Conservation (phyloP, 768 basidiomycete genomes). For the Termitomyces sp. region DNA sequence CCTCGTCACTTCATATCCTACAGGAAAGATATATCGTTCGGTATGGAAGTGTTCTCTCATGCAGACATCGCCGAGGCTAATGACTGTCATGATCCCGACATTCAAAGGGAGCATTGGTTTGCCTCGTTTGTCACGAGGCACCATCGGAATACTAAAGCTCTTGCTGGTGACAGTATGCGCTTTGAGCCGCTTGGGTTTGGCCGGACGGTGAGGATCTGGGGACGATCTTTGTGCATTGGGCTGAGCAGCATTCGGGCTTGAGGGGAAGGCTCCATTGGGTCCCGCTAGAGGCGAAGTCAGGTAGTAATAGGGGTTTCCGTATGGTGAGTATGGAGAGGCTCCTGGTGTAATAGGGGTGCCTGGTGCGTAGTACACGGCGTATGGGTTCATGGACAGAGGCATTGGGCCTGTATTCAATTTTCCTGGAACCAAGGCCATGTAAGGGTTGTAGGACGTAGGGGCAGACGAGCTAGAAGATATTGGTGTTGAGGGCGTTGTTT, state of each 20-base stretch:
- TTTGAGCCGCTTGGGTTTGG: constrained; percentile 76
- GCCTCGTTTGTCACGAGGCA: constrained; percentile 69
- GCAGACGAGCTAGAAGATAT: constrained; percentile 12
- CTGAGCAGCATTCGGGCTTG: constrained; percentile 23
- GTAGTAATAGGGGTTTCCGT: constrained; percentile 41
- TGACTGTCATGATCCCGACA: constrained; percentile 85
- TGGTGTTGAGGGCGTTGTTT: neutral
- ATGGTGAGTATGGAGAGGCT: constrained; percentile 30
- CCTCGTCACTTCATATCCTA: constrained; percentile 83
- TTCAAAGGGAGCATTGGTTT: constrained; percentile 74
- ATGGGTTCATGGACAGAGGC: constrained; percentile 32
- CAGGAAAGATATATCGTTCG: constrained; percentile 85
- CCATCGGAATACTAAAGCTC: constrained; percentile 63
- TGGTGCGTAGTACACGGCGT: constrained; percentile 39
- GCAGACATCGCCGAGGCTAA: constrained; percentile 70
- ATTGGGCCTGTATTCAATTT: constrained; percentile 17
- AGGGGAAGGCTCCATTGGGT: constrained; percentile 33
- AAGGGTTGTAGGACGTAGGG: constrained; percentile 21
- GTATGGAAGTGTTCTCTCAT: constrained; percentile 85
- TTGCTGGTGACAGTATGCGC: constrained; percentile 79
- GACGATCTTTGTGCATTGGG: constrained; percentile 22
- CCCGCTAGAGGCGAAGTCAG: constrained; percentile 34
- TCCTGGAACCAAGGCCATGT: constrained; percentile 14
- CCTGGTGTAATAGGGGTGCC: constrained; percentile 35
- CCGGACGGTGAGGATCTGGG: constrained; percentile 38